Evolutionary conservation across 495 filamentous ascomycete species (phyloP), one percentile per base, ranked within the genome.

Genomic region (Stereocaulon alpinum): DNA sequence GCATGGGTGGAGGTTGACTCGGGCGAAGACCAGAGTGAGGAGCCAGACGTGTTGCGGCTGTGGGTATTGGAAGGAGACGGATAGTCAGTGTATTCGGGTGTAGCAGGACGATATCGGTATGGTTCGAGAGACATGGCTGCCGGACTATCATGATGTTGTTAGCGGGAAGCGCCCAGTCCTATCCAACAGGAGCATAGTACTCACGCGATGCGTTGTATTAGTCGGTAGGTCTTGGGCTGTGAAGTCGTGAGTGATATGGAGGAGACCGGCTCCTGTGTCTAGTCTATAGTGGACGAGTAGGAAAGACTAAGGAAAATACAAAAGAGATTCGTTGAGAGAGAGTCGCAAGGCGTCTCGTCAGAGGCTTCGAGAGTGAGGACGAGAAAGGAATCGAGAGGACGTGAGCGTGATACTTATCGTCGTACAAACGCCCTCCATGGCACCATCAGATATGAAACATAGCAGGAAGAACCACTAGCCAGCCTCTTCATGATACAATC

Each of bases 1-100:
- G 80, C 73, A 59, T 78, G 74, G 27, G 88, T 91, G 73, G 81
- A 76, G 50, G 83, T 82, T 63, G 86, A 88, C 71, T 85, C 87
- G 58, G 89, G 87, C 62, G 89, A 92, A 44, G 86, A 85, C 69
- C 78, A 83, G 58, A 77, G 57, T 22, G 78, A 79, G 6, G 76
- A 79, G 40, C 68, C 69, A 22, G 78, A 78, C 7, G 72, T 67
- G 55, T 72, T 71, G 56, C 74, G 74, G 60, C 72, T 74, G 64
- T 80, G 75, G 14, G 68, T 69, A 50, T 66, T 47, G 18, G 61
- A 65, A 53, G 70, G 70, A 45, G 70, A 69, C 55, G 70, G 68
- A 47, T 66, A 68, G 18, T 70, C 63, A 30, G 42, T 44, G 18
- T 63, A 65, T 30, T 77, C 74, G 44, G 77, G 77, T 40, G 77